Percentiles rank a stretch among this genome's conserved stretches.
Evolutionary conservation across 345 rosid species (phyloP).

Genomic region (Syzygium grande): DNA sequence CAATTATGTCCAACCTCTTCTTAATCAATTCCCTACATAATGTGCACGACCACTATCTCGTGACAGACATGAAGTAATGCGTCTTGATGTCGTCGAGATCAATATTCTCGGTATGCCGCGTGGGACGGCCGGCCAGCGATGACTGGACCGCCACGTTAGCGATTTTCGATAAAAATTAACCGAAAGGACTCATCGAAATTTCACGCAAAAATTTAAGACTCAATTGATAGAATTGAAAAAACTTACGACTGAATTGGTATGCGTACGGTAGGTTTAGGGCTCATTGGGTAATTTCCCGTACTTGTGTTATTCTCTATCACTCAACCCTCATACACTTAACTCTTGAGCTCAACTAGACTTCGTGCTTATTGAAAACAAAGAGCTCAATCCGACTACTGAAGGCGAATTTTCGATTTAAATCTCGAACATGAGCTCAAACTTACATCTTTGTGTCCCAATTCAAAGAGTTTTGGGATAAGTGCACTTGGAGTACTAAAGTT

Average conservation of each 20-base stretch:
- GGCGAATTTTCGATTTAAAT: background rate
- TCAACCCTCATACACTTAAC: background rate
- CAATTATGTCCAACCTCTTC: background rate
- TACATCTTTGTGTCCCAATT: background rate
- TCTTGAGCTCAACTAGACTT: too few relatives aligned
- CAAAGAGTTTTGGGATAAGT: background rate
- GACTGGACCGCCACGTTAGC: background rate
- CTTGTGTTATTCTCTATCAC: background rate
- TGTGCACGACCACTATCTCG: background rate
- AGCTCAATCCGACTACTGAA: background rate
- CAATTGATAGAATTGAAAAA: background rate
- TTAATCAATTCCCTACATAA: background rate
- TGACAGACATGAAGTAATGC: background rate
- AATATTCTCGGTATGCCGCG: accelerated
- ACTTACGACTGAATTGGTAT: background rate
- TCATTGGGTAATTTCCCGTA: background rate
- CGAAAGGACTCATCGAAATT: accelerated
- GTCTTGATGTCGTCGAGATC: accelerated
- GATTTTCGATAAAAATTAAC: background rate
- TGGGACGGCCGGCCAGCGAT: background rate
- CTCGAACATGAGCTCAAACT: background rate
- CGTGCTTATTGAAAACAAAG: background rate
- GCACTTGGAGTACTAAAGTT: too few relatives aligned
- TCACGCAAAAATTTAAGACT: background rate
- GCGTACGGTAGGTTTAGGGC: background rate